These are phyloP conservation scores for Neurospora sp. DNA, from an alignment of 495 filamentous ascomycete species.

Conservation along the genomic window DNA sequence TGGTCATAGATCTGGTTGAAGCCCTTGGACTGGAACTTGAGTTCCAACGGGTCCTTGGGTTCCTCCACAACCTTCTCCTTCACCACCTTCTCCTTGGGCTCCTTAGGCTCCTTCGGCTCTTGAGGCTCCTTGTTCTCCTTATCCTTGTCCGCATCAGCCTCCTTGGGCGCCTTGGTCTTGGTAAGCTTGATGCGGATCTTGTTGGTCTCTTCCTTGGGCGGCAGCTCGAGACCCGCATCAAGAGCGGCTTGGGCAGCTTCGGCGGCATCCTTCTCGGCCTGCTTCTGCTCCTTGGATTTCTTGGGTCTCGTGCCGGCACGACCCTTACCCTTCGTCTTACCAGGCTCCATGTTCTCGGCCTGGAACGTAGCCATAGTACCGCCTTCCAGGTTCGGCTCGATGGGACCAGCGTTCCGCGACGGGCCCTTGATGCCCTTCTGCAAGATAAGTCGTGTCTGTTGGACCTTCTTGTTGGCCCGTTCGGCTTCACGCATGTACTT, in stretches of 20 bases:
- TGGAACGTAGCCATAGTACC: conserved; percentile 83
- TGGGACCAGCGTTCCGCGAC: conserved; percentile 63
- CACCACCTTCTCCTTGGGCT: conserved; percentile 53
- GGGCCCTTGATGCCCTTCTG: conserved; percentile 76
- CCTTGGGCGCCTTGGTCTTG: conserved; percentile 22
- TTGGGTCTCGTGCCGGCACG: conserved; percentile 59
- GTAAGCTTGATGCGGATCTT: conserved; percentile 48
- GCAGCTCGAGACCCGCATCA: conserved; percentile 69
- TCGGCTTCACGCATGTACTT: conserved; percentile 72
- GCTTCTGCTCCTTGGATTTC: conserved; percentile 95
- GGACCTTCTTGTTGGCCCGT: conserved; percentile 78
- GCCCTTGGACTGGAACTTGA: conserved; percentile 72
- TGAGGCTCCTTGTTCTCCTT: conserved; percentile 38
- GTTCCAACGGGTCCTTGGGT: conserved; percentile 37
- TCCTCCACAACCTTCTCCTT: conserved; percentile 56
- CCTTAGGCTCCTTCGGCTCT: conserved; percentile 44
- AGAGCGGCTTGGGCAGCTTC: conserved; percentile 79
- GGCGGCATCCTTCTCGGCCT: conserved; percentile 87
- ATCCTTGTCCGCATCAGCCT: conserved; percentile 28
- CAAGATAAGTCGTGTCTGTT: conserved; percentile 69
- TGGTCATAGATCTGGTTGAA: conserved; percentile 97
- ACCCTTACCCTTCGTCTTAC: conserved; percentile 55
- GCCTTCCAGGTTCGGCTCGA: conserved; percentile 77
- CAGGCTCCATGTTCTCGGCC: conserved; percentile 49
- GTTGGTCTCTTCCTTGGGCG: conserved; percentile 58